Evolutionary conservation across 179 eudicot species (phyloP), one percentile per base, ranked within the genome.

Genomic region (Actinidia chinensis): DNA sequence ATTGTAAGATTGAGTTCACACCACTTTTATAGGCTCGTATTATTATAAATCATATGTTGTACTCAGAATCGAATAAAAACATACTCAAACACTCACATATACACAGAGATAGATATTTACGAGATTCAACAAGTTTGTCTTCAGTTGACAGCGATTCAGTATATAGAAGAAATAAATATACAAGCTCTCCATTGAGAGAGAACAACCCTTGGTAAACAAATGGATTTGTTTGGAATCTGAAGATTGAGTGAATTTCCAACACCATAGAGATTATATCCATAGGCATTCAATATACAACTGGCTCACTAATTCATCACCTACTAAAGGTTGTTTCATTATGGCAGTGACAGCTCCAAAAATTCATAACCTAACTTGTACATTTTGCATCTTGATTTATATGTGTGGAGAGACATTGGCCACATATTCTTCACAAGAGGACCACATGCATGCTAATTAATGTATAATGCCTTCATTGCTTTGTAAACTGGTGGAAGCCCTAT

Each of bases 381-480:
- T 60, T 59, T 12, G 64, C 36, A 14, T 56, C 18, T 50, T 55
- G 52, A 28, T 23, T 9, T 56, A 14, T 58, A 33, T 33, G 76
- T 46, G 0, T 42, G 54, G 40, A 59, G 67, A 40, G 23, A 7
- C 4, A 69, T 47, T 22, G 47, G 25, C 25, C 44, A 54, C 20
- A 69, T 23, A n/a, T 1, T 36, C 40, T 36, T 1, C 2, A 36
- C 40, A 36, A 36, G 40, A 36, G 40, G 40, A 36, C 40, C 7
- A 12, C 73, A 13, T 14, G 68, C 79, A 68, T 77, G 79, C 79
- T 68, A 68, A 51, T 76, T 66, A 76, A 36, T 76, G 79, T 64
- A 52, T 43, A 67, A 43, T 43, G 33, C 33, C 33, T 1, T 20
- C 33, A 68, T 46, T 68, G 25, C 73, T 25, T 68, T 2, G 13